Evolutionary conservation across 73 alveolate species (phyloP).

Genomic region (Uronychia setigera): DNA sequence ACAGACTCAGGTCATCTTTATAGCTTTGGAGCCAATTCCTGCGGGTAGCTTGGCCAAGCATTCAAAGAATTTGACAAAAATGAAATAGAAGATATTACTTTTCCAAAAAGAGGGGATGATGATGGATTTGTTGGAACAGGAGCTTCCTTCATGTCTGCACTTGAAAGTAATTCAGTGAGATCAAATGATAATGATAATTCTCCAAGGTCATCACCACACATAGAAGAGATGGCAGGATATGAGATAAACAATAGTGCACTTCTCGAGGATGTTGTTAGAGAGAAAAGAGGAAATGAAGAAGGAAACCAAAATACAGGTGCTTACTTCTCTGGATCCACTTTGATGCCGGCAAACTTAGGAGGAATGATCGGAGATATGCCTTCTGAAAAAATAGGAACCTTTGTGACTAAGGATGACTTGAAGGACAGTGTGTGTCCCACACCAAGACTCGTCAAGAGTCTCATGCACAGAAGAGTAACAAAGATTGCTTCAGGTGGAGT

Average conservation of each 20-base stretch:
- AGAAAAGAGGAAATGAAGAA: constrained; percentile 1
- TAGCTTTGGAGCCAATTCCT: constrained; percentile 87
- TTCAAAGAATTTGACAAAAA: constrained; percentile 14
- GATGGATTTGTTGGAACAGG: constrained; percentile 2
- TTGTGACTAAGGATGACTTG: constrained; percentile 10
- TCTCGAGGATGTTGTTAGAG: constrained; percentile 13
- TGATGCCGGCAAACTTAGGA: not conserved
- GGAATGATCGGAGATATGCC: constrained; percentile 3
- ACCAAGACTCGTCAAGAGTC: constrained; percentile 60
- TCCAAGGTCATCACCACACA: not conserved
- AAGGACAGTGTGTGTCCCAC: constrained; percentile 36
- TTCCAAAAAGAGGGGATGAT: not conserved
- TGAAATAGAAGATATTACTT: constrained; percentile 13
- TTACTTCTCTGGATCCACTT: not conserved
- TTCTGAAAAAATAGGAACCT: not conserved
- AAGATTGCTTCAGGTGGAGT: constrained; percentile 79
- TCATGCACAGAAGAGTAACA: constrained; percentile 56
- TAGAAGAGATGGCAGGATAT: not conserved
- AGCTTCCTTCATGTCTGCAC: constrained; percentile 14
- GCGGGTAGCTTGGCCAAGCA: constrained; percentile 79
- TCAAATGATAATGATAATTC: constrained; percentile 8
- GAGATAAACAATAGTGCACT: not conserved
- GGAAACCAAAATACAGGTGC: not conserved
- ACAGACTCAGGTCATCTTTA: constrained; percentile 77
- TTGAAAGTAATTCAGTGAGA: constrained; percentile 8